phyloP scores from a whole-genome alignment of 148 eudicot species.

The Polygonum maritimum region DNA sequence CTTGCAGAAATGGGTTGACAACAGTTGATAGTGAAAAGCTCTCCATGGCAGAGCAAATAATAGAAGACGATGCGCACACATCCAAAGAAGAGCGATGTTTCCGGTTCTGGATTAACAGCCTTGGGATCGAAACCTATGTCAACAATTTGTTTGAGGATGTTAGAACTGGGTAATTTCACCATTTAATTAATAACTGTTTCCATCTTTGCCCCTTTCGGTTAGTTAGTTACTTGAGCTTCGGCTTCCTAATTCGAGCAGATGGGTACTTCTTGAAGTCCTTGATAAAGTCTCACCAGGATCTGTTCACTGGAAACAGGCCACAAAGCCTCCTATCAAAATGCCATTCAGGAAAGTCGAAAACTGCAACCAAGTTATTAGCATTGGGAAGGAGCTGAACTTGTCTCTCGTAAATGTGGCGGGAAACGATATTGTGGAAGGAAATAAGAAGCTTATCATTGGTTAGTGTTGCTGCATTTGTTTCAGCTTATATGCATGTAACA shows the following conservation, averaged over 20 bases:
- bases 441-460: conserved; percentile 82
- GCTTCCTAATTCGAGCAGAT: conserved; percentile 28
- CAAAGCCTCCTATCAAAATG: conserved; percentile 82
- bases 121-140: conserved; percentile 64
- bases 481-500: background rate
- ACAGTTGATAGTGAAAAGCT: conserved; percentile 40
- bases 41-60: conserved; percentile 58
- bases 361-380: conserved; percentile 70
- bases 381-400: conserved; percentile 63
- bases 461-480: background rate
- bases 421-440: conserved; percentile 72
- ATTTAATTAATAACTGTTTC: background rate
- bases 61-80: conserved; percentile 66
- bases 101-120: conserved; percentile 90
- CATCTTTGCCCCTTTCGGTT: background rate
- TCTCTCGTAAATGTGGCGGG: conserved; percentile 85
- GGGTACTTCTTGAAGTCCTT: conserved; percentile 68
- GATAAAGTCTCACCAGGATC: conserved; percentile 72
- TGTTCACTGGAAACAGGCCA: conserved; percentile 68
- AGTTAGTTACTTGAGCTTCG: background rate
- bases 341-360: conserved; percentile 80
- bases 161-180: conserved; percentile 50
- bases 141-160: conserved; percentile 86
- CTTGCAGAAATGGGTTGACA: conserved; percentile 70
- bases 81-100: conserved; percentile 91